Evolutionary conservation across 1,284 basidiomycete species (phyloP).

Genomic region (Moesziomyces globuligerus): DNA sequence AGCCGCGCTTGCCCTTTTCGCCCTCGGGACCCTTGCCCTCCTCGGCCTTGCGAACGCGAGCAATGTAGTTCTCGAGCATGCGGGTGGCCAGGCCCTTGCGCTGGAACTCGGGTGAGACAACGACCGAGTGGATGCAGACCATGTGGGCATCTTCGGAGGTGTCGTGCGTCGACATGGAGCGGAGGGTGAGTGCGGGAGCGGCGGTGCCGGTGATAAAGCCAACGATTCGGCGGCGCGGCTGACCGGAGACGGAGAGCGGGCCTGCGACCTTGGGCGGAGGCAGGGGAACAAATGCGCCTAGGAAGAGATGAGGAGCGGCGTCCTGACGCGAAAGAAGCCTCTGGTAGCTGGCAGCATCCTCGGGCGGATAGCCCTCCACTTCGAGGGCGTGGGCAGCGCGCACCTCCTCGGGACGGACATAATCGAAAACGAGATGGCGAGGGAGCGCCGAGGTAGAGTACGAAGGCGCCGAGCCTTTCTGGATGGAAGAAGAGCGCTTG

Average conservation of each 20-base stretch:
- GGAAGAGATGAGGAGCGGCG: conserved; percentile 60
- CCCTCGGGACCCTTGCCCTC: conserved; percentile 44
- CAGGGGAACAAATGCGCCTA: conserved; percentile 58
- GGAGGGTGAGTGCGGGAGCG: conserved; percentile 54
- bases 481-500: conserved; percentile 28
- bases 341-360: conserved; percentile 57
- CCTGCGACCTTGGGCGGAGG: conserved; percentile 61
- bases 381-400: conserved; percentile 53
- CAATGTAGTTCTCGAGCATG: conserved; percentile 56
- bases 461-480: conserved; percentile 6
- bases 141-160: conserved; percentile 54
- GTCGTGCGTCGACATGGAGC: conserved; percentile 57
- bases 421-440: conserved; percentile 52
- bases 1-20: conserved; percentile 48
- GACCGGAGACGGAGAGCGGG: conserved; percentile 46
- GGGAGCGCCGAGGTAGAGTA: conserved; percentile 34
- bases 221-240: conserved; percentile 52
- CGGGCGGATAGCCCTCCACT: conserved; percentile 44
- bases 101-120: conserved; percentile 53
- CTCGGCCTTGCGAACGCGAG: conserved; percentile 45
- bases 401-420: conserved; percentile 55
- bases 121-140: conserved; percentile 63
- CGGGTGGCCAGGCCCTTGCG: conserved; percentile 51
- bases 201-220: conserved; percentile 61
- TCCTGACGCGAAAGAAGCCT: conserved; percentile 53